phyloP scores from a whole-genome alignment of 306 rosid species.

The Adenanthera pavonina region DNA sequence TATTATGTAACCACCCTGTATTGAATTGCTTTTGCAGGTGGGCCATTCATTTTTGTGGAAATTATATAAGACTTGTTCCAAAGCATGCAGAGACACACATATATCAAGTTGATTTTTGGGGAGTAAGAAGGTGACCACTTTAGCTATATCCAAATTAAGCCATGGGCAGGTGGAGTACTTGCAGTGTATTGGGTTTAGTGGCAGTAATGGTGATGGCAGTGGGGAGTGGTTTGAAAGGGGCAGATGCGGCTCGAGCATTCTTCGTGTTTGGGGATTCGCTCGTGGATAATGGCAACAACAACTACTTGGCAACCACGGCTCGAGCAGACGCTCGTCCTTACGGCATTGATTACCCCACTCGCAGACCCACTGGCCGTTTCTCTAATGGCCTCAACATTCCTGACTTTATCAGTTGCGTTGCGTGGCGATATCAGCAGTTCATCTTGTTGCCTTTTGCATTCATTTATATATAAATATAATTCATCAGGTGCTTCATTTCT shows the following conservation, averaged over 20 bases:
- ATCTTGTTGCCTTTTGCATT: no score
- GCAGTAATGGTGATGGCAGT: constrained; percentile 3
- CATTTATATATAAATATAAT: no score
- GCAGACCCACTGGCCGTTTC: constrained; percentile 80
- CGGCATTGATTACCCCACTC: constrained; percentile 77
- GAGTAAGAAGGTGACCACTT: neutral
- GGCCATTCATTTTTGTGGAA: constrained; percentile 5
- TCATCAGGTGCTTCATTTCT: neutral
- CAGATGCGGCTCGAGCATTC: constrained; percentile 73
- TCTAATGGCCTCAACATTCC: constrained; percentile 86
- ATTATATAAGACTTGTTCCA: neutral
- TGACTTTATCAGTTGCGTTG: constrained; percentile 64
- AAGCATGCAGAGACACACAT: neutral
- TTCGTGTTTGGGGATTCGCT: constrained; percentile 85
- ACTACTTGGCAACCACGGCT: constrained; percentile 75
- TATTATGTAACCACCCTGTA: neutral
- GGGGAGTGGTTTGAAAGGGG: constrained; percentile 31
- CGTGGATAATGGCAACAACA: constrained; percentile 81
- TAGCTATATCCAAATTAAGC: neutral
- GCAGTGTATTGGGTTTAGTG: neutral
- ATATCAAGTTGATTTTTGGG: neutral
- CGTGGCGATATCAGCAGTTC: no score
- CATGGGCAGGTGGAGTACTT: constrained; percentile 48
- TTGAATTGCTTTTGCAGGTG: neutral
- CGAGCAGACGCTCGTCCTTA: constrained; percentile 74